phyloP scores from a whole-genome alignment of 2,329 filamentous ascomycete genomes.

The Ophiocordyceps camponoti-floridani region DNA sequence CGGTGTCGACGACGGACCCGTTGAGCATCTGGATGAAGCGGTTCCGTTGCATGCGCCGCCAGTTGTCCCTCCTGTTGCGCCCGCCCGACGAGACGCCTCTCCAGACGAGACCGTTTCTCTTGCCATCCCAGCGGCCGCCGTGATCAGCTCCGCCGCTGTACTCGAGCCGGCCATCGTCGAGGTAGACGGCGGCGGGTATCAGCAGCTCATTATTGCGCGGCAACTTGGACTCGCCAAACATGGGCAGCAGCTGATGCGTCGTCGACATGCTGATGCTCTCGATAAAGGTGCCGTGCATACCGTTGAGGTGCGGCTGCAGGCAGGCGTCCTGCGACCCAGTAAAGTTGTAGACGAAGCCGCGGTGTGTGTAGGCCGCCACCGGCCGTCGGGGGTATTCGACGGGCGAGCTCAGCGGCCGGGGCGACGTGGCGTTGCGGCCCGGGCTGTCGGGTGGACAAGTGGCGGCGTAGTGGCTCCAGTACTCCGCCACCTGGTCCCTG shows the following conservation, averaged over 20 bases:
- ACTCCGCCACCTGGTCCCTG: constrained; percentile 20
- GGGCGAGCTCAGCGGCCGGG: constrained; percentile 12
- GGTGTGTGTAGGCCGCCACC: constrained; percentile 16
- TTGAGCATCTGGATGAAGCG: constrained; percentile 54
- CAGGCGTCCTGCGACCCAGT: constrained; percentile 40
- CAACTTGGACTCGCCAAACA: constrained; percentile 46
- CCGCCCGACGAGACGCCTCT: constrained; percentile 48
- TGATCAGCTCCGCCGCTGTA: constrained; percentile 38
- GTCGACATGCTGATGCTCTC: constrained; percentile 31
- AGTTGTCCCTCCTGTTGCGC: constrained; percentile 30
- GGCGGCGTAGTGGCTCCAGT: constrained; percentile 39
- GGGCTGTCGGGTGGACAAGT: constrained; percentile 39
- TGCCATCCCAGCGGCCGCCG: constrained; percentile 39
- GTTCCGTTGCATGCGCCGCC: constrained; percentile 52
- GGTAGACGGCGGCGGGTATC: constrained; percentile 48
- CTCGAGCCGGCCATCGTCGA: constrained; percentile 30
- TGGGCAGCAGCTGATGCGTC: constrained; percentile 35
- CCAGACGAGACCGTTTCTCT: constrained; percentile 40
- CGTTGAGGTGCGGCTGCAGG: constrained; percentile 32
- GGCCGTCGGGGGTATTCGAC: constrained; percentile 16
- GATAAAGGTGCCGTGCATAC: constrained; percentile 38
- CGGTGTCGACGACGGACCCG: constrained; percentile 31
- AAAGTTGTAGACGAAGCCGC: constrained; percentile 37
- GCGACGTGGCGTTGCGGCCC: constrained; percentile 17
- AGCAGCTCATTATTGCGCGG: constrained; percentile 46